Base-by-base conservation (phyloP, 164 flowering plant species). In the Liquidambar formosana region DNA sequence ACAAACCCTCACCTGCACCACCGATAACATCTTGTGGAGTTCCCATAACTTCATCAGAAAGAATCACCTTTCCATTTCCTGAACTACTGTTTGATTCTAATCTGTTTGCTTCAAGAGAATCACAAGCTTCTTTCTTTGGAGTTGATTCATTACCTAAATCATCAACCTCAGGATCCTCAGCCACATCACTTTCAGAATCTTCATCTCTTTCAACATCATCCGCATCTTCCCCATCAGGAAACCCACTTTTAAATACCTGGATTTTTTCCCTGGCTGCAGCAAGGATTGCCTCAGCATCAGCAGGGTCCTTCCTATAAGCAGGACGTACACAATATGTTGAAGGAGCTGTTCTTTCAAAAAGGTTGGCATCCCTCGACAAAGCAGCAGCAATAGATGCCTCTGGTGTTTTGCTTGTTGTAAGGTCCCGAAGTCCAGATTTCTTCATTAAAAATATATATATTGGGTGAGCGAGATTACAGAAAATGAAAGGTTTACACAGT, bases 311-410 rank as follows among this genome's bases (percentile, higher is more conserved):
- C 70, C 97, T 81, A 69, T 77, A 92, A 43, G 93, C 77, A 61
- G 88, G 19, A 13, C 93, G 88, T 16, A 92, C 89, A 74, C 97
- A 90, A 71, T 94, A 94, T 14, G 96, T 92, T 43, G 98, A 94
- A 61, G 98, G 98, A 62, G 97, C 97, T 53, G 84, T 87, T 75
- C 98, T 88, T 79, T 94, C 98, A 69, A 94, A 92, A 66, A 94
- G 92, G 67, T 79, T 84, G 46, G 83, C 47, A 75, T 94, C 98
- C 77, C 98, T 89, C 8, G 98, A 88, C 71, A 94, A 79, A 60
- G 98, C 97, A 76, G 93, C 98, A 53, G 96, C 86, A 76, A 94
- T 88, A 46, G 98, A 94, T 33, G 98, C 98, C 73, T 94, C 97
- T 21, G 98, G 97, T 48, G 98, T 94, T 84, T 90, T 94, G 84